These are phyloP conservation scores for Cunninghamia lanceolata DNA, from an alignment of 75 land plant species.

Conservation along the genomic window DNA sequence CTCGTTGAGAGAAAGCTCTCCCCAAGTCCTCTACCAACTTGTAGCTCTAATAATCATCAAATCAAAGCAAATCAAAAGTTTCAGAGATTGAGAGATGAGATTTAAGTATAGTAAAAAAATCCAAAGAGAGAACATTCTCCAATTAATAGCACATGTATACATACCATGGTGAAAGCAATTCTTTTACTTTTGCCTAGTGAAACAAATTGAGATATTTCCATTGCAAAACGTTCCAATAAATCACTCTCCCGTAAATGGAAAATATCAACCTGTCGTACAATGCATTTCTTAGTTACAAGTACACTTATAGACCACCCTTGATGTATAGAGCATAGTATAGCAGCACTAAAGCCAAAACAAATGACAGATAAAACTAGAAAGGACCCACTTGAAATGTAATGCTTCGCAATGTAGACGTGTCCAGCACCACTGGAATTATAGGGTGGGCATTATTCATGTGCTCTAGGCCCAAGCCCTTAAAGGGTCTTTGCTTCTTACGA, in stretches of 20 bases:
- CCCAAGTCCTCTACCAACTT: slow-evolving; percentile 86
- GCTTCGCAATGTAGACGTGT: slow-evolving; percentile 39
- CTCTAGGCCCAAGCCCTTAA: slow-evolving; percentile 71
- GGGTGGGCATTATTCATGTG: slow-evolving; percentile 77
- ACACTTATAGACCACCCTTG: not conserved
- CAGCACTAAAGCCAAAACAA: not conserved
- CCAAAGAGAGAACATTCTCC: too few species aligned
- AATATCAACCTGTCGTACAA: slow-evolving; percentile 42
- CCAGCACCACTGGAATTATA: slow-evolving; percentile 48
- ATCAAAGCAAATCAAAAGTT: not conserved
- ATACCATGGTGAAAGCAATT: slow-evolving; percentile 50
- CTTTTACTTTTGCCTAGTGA: slow-evolving; percentile 55
- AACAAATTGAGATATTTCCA: slow-evolving; percentile 45
- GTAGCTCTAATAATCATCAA: slow-evolving; percentile 50
- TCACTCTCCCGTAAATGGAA: slow-evolving; percentile 80
- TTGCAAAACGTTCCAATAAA: slow-evolving; percentile 59
- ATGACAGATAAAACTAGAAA: not conserved
- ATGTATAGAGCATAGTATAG: not conserved
- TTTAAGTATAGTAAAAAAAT: not conserved
- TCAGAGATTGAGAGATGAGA: not conserved
- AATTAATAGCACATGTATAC: not conserved
- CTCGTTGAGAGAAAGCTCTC: slow-evolving; percentile 69
- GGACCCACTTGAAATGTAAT: slow-evolving; percentile 55
- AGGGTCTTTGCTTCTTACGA: slow-evolving; percentile 53
- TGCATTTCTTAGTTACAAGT: not conserved